Conservation (phyloP, 2,329 filamentous ascomycete genomes). For the Rugonectria rugulosa region DNA sequence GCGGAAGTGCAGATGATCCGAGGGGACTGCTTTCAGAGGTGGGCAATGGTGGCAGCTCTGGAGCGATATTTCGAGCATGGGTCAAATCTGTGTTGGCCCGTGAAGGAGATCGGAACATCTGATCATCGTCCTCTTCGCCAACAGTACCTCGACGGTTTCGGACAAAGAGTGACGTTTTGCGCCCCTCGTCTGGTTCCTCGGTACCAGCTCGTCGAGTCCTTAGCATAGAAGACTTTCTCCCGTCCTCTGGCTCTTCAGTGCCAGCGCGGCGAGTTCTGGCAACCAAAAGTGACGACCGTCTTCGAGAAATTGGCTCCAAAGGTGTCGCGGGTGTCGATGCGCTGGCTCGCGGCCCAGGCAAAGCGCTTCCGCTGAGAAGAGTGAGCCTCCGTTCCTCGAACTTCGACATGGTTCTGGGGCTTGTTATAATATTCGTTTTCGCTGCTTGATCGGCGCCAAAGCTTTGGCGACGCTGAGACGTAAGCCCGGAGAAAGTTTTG, state of each 20-base stretch:
- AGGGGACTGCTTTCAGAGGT: constrained; percentile 15
- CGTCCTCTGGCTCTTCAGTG: constrained; percentile 58
- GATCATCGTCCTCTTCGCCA: constrained; percentile 57
- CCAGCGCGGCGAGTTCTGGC: constrained; percentile 52
- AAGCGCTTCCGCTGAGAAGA: constrained; percentile 52
- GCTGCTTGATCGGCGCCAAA: constrained; percentile 50
- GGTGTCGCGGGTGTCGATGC: constrained; percentile 50
- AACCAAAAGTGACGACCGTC: constrained; percentile 52
- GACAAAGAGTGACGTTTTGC: constrained; percentile 52
- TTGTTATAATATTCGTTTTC: constrained; percentile 46
- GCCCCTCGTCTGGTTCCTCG: constrained; percentile 58
- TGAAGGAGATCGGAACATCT: constrained; percentile 63
- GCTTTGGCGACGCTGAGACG: constrained; percentile 52
- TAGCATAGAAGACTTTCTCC: constrained; percentile 51
- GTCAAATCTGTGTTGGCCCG: constrained; percentile 65
- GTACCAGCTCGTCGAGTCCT: constrained; percentile 56
- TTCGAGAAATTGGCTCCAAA: constrained; percentile 45
- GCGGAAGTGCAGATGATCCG: constrained; percentile 50
- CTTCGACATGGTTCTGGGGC: constrained; percentile 58
- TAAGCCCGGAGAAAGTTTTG: constrained; percentile 48
- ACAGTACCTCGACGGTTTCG: constrained; percentile 56
- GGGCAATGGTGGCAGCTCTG: constrained; percentile 41
- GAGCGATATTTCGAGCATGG: constrained; percentile 42
- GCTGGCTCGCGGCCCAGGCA: constrained; percentile 55
- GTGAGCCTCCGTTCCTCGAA: constrained; percentile 62